phyloP scores from a whole-genome alignment of 495 filamentous ascomycete species.

The Tuber microsphaerosporum region DNA sequence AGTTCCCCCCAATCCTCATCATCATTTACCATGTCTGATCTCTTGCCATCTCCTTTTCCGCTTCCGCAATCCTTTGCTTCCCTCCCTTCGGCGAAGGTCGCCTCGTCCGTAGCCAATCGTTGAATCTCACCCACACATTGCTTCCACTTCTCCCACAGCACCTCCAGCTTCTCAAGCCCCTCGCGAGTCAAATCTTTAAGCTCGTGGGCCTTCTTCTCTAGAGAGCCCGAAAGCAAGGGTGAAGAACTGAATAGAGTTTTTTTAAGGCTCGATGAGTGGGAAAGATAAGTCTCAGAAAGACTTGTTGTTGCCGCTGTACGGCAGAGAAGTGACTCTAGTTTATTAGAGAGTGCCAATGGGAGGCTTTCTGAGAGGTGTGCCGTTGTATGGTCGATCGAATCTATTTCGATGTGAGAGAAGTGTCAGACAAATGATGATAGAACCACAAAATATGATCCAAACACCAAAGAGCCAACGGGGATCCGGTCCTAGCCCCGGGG shows the following conservation, averaged over 20 bases:
- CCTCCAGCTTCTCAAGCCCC: slow-evolving; percentile 15
- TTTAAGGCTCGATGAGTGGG: slow-evolving; percentile 19
- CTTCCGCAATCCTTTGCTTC: slow-evolving; percentile 1
- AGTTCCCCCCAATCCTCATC: slow-evolving; percentile 9
- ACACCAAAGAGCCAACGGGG: background rate
- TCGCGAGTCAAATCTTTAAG: slow-evolving; percentile 15
- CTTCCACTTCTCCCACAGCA: slow-evolving; percentile 20
- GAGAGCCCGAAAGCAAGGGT: slow-evolving; percentile 17
- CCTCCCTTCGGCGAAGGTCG: background rate
- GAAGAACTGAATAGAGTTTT: slow-evolving; percentile 17
- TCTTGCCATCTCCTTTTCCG: background rate
- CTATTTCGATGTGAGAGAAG: slow-evolving; percentile 16
- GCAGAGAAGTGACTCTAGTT: slow-evolving; percentile 30
- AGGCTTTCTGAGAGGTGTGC: slow-evolving; percentile 29
- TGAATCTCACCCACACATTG: slow-evolving; percentile 24
- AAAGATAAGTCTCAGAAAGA: slow-evolving; percentile 20
- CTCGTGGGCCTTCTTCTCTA: slow-evolving; percentile 5
- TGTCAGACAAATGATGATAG: slow-evolving; percentile 12
- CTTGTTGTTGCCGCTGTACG: slow-evolving; percentile 30
- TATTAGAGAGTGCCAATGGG: slow-evolving; percentile 19
- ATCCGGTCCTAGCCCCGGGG: background rate
- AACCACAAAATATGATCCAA: slow-evolving; percentile 2
- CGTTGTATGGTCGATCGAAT: slow-evolving; percentile 36
- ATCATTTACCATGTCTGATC: slow-evolving; percentile 11
- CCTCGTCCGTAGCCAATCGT: slow-evolving; percentile 15